Evolutionary conservation across 2,329 filamentous ascomycete species (phyloP).

Genomic region (Aspergillus fumigatus): DNA sequence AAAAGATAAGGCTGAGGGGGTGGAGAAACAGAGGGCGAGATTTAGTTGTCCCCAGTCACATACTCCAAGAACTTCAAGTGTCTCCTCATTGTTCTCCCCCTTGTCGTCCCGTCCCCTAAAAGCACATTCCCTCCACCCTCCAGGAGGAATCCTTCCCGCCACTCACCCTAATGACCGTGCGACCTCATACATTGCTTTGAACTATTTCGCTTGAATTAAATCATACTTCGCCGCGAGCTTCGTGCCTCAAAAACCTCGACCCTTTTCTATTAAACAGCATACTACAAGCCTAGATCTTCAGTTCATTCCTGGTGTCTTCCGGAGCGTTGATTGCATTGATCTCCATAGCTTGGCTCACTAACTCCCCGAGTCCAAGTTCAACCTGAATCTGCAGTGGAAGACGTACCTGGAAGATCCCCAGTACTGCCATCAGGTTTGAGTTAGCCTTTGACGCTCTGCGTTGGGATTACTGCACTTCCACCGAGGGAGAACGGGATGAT

Average conservation of each 20-base stretch:
- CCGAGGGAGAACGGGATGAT: constrained; percentile 23
- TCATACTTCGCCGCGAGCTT: not conserved
- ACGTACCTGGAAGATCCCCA: not conserved
- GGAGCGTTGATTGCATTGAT: not conserved
- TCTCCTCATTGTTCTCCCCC: not conserved
- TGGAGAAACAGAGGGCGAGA: not conserved
- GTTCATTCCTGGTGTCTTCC: not conserved
- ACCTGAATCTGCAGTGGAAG: not conserved
- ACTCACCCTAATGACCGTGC: constrained; percentile 8
- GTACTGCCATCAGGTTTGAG: not conserved
- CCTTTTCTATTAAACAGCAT: not conserved
- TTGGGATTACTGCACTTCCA: not conserved
- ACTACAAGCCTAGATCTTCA: not conserved
- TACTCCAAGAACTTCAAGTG: not conserved
- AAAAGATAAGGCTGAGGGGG: not conserved
- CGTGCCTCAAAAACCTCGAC: not conserved
- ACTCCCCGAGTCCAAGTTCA: not conserved
- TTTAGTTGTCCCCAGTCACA: not conserved
- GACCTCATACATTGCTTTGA: not conserved
- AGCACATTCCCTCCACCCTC: constrained; percentile 18
- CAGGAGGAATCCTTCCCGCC: constrained; percentile 23
- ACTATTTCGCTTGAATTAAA: not conserved
- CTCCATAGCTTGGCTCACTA: not conserved
- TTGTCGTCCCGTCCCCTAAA: not conserved
- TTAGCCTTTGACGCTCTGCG: not conserved